Evolutionary conservation across 176 grass and related monocot species (phyloP).

Genomic region (Oryza meyeriana): DNA sequence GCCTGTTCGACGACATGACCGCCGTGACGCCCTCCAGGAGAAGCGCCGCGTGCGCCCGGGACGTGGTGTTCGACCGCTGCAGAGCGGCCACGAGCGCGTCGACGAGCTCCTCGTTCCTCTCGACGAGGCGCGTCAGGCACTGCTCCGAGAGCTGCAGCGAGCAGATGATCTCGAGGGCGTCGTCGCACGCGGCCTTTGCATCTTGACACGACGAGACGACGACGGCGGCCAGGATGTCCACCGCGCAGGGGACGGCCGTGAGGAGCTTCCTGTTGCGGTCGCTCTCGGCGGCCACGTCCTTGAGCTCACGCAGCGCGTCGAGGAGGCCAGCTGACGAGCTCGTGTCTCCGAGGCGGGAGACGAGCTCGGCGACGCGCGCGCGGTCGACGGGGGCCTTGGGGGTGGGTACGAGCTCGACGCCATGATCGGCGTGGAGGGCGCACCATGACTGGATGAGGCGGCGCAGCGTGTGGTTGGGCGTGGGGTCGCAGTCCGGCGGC

Average conservation of each 20-base stretch:
- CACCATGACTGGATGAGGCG: conserved; percentile 79
- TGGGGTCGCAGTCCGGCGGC: conserved; percentile 45
- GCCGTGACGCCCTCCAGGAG: conserved; percentile 40
- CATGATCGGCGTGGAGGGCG: conserved; percentile 33
- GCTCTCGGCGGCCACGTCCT: conserved; percentile 32
- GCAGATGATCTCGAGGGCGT: conserved; percentile 41
- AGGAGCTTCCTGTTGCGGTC: conserved; percentile 41
- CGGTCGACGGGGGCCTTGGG: conserved; percentile 20
- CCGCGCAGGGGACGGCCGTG: conserved; percentile 14
- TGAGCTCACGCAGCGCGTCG: conserved; percentile 40
- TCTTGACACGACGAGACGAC: not conserved
- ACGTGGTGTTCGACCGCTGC: conserved; percentile 29
- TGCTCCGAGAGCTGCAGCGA: conserved; percentile 45
- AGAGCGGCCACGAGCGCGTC: conserved; percentile 40
- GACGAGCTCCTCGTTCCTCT: conserved; percentile 31
- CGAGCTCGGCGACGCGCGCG: conserved; percentile 24
- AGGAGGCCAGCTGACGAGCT: not conserved
- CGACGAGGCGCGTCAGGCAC: conserved; percentile 13
- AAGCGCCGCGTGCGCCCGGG: conserved; percentile 36
- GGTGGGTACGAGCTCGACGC: conserved; percentile 34
- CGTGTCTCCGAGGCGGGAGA: conserved; percentile 15
- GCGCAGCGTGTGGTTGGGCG: conserved; percentile 81
- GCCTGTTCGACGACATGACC: conserved; percentile 12
- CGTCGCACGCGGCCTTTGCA: conserved; percentile 13
- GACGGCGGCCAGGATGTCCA: conserved; percentile 8